Evolutionary conservation across 2,329 filamentous ascomycete species (phyloP).

Genomic region (Pestalotiopsis sp.): DNA sequence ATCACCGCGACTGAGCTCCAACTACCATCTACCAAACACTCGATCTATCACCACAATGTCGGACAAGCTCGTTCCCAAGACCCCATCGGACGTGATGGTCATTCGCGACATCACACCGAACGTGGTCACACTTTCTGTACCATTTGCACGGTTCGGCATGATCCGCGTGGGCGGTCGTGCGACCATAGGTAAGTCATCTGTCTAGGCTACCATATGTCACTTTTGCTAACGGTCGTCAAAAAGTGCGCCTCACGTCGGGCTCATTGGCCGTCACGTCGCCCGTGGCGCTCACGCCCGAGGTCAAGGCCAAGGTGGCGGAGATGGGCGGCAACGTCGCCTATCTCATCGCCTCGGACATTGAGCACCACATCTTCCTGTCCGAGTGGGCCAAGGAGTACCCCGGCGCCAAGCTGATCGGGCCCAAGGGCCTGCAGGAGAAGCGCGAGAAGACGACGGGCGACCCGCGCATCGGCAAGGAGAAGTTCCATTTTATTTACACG

Average conservation of each 20-base stretch:
- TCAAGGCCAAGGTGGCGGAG: conserved; percentile 64
- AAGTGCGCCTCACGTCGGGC: conserved; percentile 79
- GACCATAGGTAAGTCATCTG: conserved; percentile 68
- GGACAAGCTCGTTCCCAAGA: conserved; percentile 65
- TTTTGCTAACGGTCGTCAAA: not conserved
- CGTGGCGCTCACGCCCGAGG: conserved; percentile 78
- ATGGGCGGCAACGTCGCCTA: conserved; percentile 76
- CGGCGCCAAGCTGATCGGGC: conserved; percentile 76
- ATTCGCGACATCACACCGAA: conserved; percentile 83
- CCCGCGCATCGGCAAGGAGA: conserved; percentile 54
- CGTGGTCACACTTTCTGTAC: conserved; percentile 78
- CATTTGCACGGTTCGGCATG: conserved; percentile 80
- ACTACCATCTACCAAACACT: not conserved
- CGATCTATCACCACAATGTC: conserved; percentile 49
- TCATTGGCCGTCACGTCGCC: conserved; percentile 89
- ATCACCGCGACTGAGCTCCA: not conserved
- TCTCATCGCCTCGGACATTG: conserved; percentile 83
- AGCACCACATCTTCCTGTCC: conserved; percentile 93
- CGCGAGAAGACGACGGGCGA: conserved; percentile 62
- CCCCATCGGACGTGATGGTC: conserved; percentile 85
- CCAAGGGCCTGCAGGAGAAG: conserved; percentile 83
- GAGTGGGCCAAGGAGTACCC: conserved; percentile 84
- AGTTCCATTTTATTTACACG: conserved; percentile 71
- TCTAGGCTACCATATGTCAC: too few species aligned
- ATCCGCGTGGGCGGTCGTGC: conserved; percentile 85